A percentile compares a stretch with the other conserved stretches of the same genome.
Conservation (phyloP, 1,284 basidiomycete species). For the Polyporus tsugae region DNA sequence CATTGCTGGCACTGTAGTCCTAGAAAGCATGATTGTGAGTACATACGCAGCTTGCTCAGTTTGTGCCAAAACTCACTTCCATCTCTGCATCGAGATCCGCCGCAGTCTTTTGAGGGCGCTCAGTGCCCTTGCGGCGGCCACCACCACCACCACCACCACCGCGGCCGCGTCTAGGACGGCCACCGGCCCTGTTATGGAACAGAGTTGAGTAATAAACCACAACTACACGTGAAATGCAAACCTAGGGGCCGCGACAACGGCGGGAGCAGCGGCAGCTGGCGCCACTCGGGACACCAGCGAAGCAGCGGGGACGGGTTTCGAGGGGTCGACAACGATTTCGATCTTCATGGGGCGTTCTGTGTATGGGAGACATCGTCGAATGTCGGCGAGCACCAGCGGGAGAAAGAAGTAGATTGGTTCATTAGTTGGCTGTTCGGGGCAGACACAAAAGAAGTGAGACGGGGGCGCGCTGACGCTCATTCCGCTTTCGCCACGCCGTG, state of each 20-base stretch:
- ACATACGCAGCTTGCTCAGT: neutral
- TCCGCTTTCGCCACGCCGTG: conserved; percentile 27
- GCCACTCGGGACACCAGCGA: conserved; percentile 78
- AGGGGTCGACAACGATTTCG: conserved; percentile 94
- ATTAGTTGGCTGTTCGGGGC: conserved; percentile 71
- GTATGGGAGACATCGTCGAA: conserved; percentile 32
- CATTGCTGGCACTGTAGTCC: conserved; percentile 76
- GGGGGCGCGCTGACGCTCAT: conserved; percentile 34
- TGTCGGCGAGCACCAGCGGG: conserved; percentile 27
- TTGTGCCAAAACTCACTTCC: conserved; percentile 64
- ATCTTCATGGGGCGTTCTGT: conserved; percentile 98
- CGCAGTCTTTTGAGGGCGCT: conserved; percentile 70
- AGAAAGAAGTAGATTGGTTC: conserved; percentile 44
- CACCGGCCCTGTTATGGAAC: conserved; percentile 42
- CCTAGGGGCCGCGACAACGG: conserved; percentile 51
- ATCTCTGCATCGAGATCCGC: conserved; percentile 86
- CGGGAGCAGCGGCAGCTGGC: conserved; percentile 56
- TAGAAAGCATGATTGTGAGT: conserved; percentile 35
- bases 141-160: conserved; percentile 44
- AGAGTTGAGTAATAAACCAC: conserved; percentile 23
- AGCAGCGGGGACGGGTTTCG: conserved; percentile 66
- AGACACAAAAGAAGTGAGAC: conserved; percentile 54
- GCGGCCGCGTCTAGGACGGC: conserved; percentile 54
- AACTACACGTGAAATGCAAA: conserved; percentile 41
- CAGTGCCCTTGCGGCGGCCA: conserved; percentile 69